phyloP scores from a whole-genome alignment of 208 protist species.

The Endotrypanum monterogeii region DNA sequence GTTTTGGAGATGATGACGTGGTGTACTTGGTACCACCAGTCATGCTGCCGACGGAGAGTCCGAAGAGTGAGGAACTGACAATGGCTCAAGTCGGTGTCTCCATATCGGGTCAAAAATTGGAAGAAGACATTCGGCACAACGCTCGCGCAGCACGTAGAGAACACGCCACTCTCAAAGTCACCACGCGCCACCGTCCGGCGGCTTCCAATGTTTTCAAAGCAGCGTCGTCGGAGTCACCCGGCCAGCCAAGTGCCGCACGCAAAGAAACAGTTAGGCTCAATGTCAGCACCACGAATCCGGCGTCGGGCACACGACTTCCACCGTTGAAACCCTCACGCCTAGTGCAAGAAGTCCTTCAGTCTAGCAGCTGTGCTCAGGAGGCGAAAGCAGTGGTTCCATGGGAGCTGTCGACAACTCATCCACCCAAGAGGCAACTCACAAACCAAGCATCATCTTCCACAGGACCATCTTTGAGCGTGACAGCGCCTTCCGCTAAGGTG shows the following conservation, averaged over 20 bases:
- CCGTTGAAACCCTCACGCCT: background rate
- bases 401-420: conserved; percentile 3
- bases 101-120: conserved; percentile 31
- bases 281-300: background rate
- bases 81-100: conserved; percentile 8
- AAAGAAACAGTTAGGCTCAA: background rate
- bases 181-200: background rate
- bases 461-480: background rate
- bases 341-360: background rate
- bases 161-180: background rate
- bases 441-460: background rate
- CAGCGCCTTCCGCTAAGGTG: background rate
- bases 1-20: background rate
- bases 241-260: background rate
- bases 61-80: background rate
- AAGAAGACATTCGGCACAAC: conserved; percentile 51
- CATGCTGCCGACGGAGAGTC: background rate
- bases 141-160: conserved; percentile 21
- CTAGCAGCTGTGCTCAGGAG: background rate
- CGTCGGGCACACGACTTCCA: background rate
- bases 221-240: background rate
- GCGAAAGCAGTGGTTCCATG: conserved; percentile 2
- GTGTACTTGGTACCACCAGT: background rate
- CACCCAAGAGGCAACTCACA: conserved; percentile 14
- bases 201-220: background rate